phyloP scores from a whole-genome alignment of 2,329 filamentous ascomycete species.

The Zymoseptoria pseudotritici region DNA sequence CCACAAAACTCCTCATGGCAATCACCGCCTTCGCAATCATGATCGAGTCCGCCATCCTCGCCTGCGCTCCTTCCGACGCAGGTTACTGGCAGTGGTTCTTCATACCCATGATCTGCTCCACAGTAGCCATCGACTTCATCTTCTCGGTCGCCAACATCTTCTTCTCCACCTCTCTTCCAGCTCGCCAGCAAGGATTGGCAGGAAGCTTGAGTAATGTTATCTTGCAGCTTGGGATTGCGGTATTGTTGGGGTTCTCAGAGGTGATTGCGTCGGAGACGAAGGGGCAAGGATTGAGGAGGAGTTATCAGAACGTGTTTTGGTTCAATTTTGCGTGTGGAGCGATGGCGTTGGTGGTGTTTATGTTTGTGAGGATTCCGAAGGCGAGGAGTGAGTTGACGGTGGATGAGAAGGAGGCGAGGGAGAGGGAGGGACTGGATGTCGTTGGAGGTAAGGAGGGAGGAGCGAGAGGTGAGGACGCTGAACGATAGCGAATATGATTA shows the following conservation, averaged over 20 bases:
- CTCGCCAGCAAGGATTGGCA: slow-evolving; percentile 60
- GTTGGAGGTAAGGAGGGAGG: neutral
- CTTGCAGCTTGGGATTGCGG: slow-evolving; percentile 63
- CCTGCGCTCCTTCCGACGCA: slow-evolving; percentile 49
- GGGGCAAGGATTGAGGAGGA: slow-evolving; percentile 37
- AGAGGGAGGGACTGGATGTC: neutral
- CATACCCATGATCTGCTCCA: slow-evolving; percentile 61
- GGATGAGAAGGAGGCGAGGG: slow-evolving; percentile 42
- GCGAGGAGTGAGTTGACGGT: slow-evolving; percentile 52
- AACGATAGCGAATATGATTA: neutral
- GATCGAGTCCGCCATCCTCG: slow-evolving; percentile 54
- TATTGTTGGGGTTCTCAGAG: slow-evolving; percentile 65
- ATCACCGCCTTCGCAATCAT: slow-evolving; percentile 56
- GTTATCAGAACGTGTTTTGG: slow-evolving; percentile 62
- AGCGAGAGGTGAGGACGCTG: neutral
- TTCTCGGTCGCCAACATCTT: slow-evolving; percentile 72
- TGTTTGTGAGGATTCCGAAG: slow-evolving; percentile 49
- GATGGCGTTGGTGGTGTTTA: slow-evolving; percentile 46
- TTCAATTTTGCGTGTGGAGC: slow-evolving; percentile 52
- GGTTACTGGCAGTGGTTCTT: slow-evolving; percentile 70
- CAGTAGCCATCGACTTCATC: slow-evolving; percentile 66
- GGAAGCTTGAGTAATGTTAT: slow-evolving; percentile 65
- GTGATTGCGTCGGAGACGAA: slow-evolving; percentile 47
- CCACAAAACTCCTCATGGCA: slow-evolving; percentile 55
- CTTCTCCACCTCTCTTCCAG: slow-evolving; percentile 61